Base-by-base conservation (phyloP, 140 eudicot species). In the Oenanthe javanica region DNA sequence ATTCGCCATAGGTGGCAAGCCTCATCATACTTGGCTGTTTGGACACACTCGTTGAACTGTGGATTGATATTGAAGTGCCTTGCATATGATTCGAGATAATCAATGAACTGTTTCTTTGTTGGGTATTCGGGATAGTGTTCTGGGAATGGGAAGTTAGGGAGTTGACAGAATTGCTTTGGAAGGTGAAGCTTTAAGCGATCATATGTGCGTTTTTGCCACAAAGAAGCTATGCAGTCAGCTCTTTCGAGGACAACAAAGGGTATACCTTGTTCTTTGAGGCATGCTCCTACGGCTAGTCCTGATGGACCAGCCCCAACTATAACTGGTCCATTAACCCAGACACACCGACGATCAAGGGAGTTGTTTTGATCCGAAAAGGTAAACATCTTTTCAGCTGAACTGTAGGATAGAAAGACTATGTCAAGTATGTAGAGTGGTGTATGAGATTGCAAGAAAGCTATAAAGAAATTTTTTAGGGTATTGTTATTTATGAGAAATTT, bases 121-220 rank as follows among this genome's bases (percentile, higher is more conserved):
- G 97, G 97, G 81, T 95, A 95, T 83, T 95, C 93, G 0, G 99
- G 99, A 87, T 84, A 95, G 64, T 88, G 83, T 0, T 89, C 86
- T 0, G 97, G 97, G 71, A 92, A 95, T 7, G 99, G 89, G 82
- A 89, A n/a, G 13, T 86, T 88, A 0, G 99, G 99, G 9, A 95
- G 89, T 70, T 92, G 97, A 76, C 98, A 92, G 79, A 92, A 92
- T 80, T 90, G 87, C 74, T 92, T 94, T 0, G 97, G 98, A 63
- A 94, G 97, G 84, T 94, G 98, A 59, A 92, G 91, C 51, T 94
- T 94, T 11, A 94, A 81, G 59, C 97, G 92, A n/a, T 92, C 90
- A 21, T 94, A 94, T n/a, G 97, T 92, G 0, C 90, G 85, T 54
- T 89, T 94, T 79, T 94, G 96, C 97, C 97, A 94, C 40, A 94